Evolutionary conservation across 2,329 filamentous ascomycete species (phyloP), one percentile per base, ranked within the genome.

Genomic region (Trichoderma sp.): DNA sequence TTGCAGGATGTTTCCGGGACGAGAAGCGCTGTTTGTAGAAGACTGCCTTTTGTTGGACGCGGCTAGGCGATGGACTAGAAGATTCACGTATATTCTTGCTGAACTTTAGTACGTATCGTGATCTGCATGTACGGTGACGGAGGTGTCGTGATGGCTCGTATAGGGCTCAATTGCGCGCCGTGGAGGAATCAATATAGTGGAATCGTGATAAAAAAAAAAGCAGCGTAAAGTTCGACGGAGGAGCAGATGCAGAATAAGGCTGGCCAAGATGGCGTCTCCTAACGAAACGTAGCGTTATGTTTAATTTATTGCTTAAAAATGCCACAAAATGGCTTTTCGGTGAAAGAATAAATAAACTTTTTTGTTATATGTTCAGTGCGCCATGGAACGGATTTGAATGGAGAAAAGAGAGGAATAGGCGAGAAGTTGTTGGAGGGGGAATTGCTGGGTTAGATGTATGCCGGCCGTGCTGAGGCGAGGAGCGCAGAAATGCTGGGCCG

Each of bases 101-200:
- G 5, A 64, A 67, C 3, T 3, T 3, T 39, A 56, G 65, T 69
- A 67, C 64, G 62, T 45, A 54, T 57, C 63, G 56, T 69, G 66
- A 26, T 68, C 66, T 68, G 67, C 69, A 72, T 70, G 67, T 69
- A 70, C 69, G 69, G 58, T 61, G 50, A n/a, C 41, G 45, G 26
- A 41, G 47, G 19, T 24, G n/a, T 14, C 44, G 57, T 50, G 43
- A 50, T 24, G 30, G 26, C 24, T 24, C 7, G 12, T 19, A 15
- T 30, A 39, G 17, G 15, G 19, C 30, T 44, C 21, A 58, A 58
- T 44, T 34, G 34, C 41, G 26, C 7, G 50, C 17, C 59, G 10
- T 34, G 30, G 9, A 34, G 30, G 9, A 54, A 34, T 47, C n/a
- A 39, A 54, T 34, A 9, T 45, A 9, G 45, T 17, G 9, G 17